Evolutionary conservation across 176 grass and related monocot genomes (phyloP).

Genomic region (Pontederia paniculata): DNA sequence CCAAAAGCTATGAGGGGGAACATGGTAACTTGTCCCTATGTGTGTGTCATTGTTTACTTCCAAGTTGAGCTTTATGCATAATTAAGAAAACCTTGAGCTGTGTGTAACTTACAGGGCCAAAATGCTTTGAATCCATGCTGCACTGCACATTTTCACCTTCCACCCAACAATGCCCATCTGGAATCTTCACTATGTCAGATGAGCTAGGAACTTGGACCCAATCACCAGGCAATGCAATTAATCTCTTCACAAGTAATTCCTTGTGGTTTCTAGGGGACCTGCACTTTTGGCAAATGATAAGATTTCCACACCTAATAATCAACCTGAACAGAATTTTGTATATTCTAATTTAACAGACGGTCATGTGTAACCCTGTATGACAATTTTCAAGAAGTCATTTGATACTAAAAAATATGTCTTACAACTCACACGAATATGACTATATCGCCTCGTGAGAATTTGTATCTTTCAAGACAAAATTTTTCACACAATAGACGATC

Average conservation of each 20-base stretch:
- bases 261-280: constrained; percentile 36
- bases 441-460: constrained; percentile 62
- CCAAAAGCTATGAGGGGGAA: too few species aligned
- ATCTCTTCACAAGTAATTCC: constrained; percentile 28
- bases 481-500: constrained; percentile 29
- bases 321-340: not conserved
- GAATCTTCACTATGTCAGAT: constrained; percentile 43
- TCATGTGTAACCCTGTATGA: not conserved
- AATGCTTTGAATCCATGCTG: constrained; percentile 53
- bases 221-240: constrained; percentile 64
- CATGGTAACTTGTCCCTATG: too few species aligned
- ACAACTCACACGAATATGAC: constrained; percentile 43
- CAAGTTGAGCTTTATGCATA: too few species aligned
- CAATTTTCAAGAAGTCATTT: not conserved
- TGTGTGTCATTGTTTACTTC: too few species aligned
- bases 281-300: constrained; percentile 4
- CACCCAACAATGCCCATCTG: constrained; percentile 68
- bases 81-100: too few species aligned
- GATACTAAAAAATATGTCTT: not conserved
- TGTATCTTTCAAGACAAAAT: constrained; percentile 32
- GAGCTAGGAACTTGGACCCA: constrained; percentile 62
- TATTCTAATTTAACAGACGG: not conserved
- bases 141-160: constrained; percentile 53
- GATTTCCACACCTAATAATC: not conserved
- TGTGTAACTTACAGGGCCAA: constrained; percentile 45